Evolutionary conservation across 768 basidiomycete genomes (phyloP), one percentile per base, ranked within the genome.

Genomic region (Leccinum fibrillosum): DNA sequence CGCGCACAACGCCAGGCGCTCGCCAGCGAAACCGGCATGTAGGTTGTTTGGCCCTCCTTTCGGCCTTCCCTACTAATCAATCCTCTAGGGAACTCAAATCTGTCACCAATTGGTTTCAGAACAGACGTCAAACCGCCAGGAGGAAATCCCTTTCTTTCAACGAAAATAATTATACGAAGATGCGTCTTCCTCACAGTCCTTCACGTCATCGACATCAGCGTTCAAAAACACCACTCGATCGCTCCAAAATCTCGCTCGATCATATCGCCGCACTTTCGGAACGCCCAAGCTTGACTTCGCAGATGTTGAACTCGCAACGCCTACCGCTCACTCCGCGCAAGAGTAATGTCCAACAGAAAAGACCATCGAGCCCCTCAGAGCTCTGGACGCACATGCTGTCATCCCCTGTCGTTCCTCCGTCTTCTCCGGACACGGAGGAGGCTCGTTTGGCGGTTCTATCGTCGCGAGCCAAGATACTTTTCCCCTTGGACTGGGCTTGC

Each of bases 41-140:
- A 49, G 2, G 65, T 66, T 42, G 4, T 21, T 39, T 28, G 15
- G 23, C 4, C 48, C 7, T 3, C 17, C 15, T 23, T 19, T 11
- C 4, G 26, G 32, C 15, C 44, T 42, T 10, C 42, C 11, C 59
- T 64, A 49, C 59, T 64, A 49, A 72, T 34, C 17, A 23, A 50
- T 21, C 10, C 32, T 39, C 47, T 28, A 86, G 85, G 85, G 85
- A 86, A 68, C 76, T 80, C 28, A 86, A 84, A 64, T 85, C 85
- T 1, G 84, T 86, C 54, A 86, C 87, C 11, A 86, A 89, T 52
- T 91, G 89, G 89, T 90, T 90, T 68, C 89, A 91, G 71, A 90
- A 91, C 72, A 88, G 82, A 72, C 86, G 89, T 19, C 87, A 90
- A 64, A 86, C 69, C 17, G 63, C 63, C 11, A 64, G 65, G 54